Evolutionary conservation across 2,329 filamentous ascomycete genomes (phyloP), one percentile per base, ranked within the genome.

Genomic region (Rachicladosporium sp.): DNA sequence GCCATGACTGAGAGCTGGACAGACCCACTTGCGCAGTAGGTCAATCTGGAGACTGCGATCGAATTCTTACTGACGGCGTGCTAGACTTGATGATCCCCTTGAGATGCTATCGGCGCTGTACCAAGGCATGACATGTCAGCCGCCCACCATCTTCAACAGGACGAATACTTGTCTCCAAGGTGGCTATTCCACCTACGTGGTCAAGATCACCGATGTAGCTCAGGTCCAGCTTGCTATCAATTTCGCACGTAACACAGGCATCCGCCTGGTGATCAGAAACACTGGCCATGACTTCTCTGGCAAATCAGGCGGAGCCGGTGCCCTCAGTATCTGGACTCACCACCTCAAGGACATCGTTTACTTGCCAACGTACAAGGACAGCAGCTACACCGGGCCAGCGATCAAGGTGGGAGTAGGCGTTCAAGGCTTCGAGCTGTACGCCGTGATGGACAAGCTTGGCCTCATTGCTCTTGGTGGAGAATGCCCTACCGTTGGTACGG

Each of bases 251-350:
- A 42, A 43, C 29, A 41, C 40, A n/a, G 47, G 47, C 29, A 38
- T 50, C 27, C 38, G 44, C 9, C 37, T 50, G n/a, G 43, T 43
- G 13, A 41, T 50, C 35, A 48, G 44, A 40, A 50, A 50, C 35
- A 48, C 48, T 35, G 50, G 51, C 10, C 51, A 53, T 35, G 50
- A 52, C 29, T 53, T 47, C 33, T 11, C 23, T 10, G 44, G 44
- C 19, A 44, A 46, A 27, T 46, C 42, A 23, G 23, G 31, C 9
- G 44, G 42, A n/a, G 44, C 45, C 9, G 45, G 46, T 11, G 37
- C 37, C 4, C 45, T 51, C 9, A 45, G 40, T 12, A 33, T 53
- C 13, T 52, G 50, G 50, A 51, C 44, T 12, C 47, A 50, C 29
- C 37, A 41, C 19, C 23, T 52, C 8, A 43, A 44, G 35, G 41